Evolutionary conservation across 2,329 filamentous ascomycete species (phyloP).

Genomic region (Rhexocercosporidium sp.): DNA sequence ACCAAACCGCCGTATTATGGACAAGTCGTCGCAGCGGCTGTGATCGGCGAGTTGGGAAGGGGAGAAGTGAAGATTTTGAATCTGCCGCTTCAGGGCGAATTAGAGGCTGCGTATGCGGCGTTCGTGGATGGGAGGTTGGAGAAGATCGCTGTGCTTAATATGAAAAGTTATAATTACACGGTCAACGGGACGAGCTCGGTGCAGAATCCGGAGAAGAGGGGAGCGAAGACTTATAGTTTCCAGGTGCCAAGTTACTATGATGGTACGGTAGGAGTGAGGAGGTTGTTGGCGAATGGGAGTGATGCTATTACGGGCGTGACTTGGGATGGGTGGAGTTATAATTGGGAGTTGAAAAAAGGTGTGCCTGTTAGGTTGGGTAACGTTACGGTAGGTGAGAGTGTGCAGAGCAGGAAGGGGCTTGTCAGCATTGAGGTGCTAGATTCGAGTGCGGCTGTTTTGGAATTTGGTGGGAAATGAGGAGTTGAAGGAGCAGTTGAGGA

Average conservation of each 20-base stretch:
- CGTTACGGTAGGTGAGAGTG: conserved; percentile 56
- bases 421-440: conserved; percentile 49
- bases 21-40: conserved; percentile 61
- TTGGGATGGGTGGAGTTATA: conserved; percentile 66
- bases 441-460: conserved; percentile 45
- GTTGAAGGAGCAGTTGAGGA: neutral
- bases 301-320: conserved; percentile 66
- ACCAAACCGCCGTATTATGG: conserved; percentile 71
- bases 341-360: conserved; percentile 61
- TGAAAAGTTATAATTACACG: conserved; percentile 64
- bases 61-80: conserved; percentile 52
- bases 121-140: conserved; percentile 52
- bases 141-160: conserved; percentile 60
- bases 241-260: conserved; percentile 38
- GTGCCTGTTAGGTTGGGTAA: conserved; percentile 59
- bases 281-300: conserved; percentile 64
- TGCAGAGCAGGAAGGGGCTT: conserved; percentile 45
- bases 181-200: conserved; percentile 45
- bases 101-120: conserved; percentile 60
- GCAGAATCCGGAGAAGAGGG: conserved; percentile 41
- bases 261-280: conserved; percentile 47
- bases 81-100: conserved; percentile 46
- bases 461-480: conserved; percentile 14
- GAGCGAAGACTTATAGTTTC: conserved; percentile 49
- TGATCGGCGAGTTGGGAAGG: conserved; percentile 51